Percentiles rank a stretch among this genome's conserved stretches.
Conservation (phyloP, 495 filamentous ascomycete species). For the Glutinoglossum americanum region DNA sequence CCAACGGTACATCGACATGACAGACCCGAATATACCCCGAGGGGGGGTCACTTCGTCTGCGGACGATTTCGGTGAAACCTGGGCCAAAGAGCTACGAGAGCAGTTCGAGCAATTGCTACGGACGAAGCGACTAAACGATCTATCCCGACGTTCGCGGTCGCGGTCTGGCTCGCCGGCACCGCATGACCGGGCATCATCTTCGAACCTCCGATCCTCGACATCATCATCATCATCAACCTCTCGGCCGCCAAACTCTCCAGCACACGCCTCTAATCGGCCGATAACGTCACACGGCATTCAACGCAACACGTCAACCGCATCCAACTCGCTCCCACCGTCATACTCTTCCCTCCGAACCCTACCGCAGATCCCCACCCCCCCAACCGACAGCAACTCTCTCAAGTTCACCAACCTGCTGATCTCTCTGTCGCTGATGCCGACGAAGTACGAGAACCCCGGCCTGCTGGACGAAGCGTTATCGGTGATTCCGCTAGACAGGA, state of each 20-base stretch:
- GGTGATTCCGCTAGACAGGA: slow-evolving; percentile 68
- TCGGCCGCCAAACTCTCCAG: slow-evolving; percentile 17
- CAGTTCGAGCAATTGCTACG: slow-evolving; percentile 63
- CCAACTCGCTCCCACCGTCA: slow-evolving; percentile 27
- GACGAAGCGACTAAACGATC: slow-evolving; percentile 55
- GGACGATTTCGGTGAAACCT: slow-evolving; percentile 4
- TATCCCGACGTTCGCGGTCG: slow-evolving; percentile 32
- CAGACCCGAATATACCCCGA: slow-evolving; percentile 7
- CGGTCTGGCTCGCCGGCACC: slow-evolving; percentile 28
- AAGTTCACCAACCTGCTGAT: slow-evolving; percentile 73
- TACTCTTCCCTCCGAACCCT: slow-evolving; percentile 49
- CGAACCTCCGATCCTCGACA: slow-evolving; percentile 16
- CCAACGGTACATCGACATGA: slow-evolving; percentile 6
- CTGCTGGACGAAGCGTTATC: slow-evolving; percentile 81
- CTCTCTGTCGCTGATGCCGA: slow-evolving; percentile 62
- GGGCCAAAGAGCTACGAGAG: slow-evolving; percentile 26
- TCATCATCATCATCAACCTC: slow-evolving; percentile 16
- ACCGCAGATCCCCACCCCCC: slow-evolving; percentile 62
- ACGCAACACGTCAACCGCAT: slow-evolving; percentile 15
- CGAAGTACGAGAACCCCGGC: slow-evolving; percentile 91
- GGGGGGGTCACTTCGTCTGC: slow-evolving; percentile 9
- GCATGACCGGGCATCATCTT: slow-evolving; percentile 23
- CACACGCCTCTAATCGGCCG: slow-evolving; percentile 15
- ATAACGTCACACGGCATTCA: slow-evolving; percentile 18
- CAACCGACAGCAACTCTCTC: slow-evolving; percentile 47